phyloP scores from a whole-genome alignment of 2,329 filamentous ascomycete genomes.

The Curvularia sp. region DNA sequence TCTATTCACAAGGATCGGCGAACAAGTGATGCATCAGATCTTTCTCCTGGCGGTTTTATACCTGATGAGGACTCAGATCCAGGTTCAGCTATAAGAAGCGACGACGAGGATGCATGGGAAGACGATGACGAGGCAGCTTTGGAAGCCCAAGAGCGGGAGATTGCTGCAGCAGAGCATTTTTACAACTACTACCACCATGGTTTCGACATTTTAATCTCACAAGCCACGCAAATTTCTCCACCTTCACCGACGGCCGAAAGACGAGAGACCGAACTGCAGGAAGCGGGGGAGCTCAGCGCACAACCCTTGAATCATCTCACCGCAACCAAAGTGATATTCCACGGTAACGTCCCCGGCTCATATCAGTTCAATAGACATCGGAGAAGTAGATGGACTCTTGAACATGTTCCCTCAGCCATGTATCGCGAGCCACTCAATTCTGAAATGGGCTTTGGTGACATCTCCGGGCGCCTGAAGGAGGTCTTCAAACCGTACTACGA shows the following conservation, averaged over 20 bases:
- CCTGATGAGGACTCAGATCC: slow-evolving; percentile 47
- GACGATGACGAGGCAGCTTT: slow-evolving; percentile 57
- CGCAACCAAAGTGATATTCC: slow-evolving; percentile 89
- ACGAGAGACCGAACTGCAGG: slow-evolving; percentile 39
- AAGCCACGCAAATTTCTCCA: slow-evolving; percentile 63
- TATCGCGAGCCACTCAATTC: slow-evolving; percentile 66
- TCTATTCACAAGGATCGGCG: slow-evolving; percentile 71
- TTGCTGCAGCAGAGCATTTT: slow-evolving; percentile 74
- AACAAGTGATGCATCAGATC: slow-evolving; percentile 48
- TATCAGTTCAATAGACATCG: slow-evolving; percentile 97
- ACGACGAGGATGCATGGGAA: slow-evolving; percentile 56
- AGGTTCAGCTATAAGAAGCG: slow-evolving; percentile 44
- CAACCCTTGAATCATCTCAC: slow-evolving; percentile 70
- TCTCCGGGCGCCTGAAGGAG: slow-evolving; percentile 72
- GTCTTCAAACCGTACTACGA: slow-evolving; percentile 74
- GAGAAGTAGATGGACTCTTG: slow-evolving; percentile 84
- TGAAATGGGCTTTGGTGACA: slow-evolving; percentile 67
- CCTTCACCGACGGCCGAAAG: slow-evolving; percentile 65
- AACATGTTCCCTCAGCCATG: slow-evolving; percentile 54
- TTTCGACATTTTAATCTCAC: slow-evolving; percentile 91
- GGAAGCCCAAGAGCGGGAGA: slow-evolving; percentile 66
- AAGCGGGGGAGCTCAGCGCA: slow-evolving; percentile 37
- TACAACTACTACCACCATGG: slow-evolving; percentile 98
- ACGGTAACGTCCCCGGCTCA: slow-evolving; percentile 93
- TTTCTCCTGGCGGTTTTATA: slow-evolving; percentile 38